Evolutionary conservation across 2,329 filamentous ascomycete species (phyloP).

Genomic region (Microdochium trichocladiopsis): DNA sequence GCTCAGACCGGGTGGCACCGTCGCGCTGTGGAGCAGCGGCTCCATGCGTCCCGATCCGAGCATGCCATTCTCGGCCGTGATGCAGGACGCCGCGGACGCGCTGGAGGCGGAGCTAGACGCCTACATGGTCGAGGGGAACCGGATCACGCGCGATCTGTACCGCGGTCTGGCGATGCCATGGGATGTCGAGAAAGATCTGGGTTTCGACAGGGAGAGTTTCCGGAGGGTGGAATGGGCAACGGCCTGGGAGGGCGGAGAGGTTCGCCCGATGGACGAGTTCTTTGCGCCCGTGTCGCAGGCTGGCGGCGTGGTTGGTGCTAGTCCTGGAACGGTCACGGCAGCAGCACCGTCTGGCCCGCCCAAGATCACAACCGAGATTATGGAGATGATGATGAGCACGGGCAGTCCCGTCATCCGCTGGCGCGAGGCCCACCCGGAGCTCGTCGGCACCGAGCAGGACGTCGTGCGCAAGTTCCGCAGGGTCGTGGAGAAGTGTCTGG

Average conservation of each 20-base stretch:
- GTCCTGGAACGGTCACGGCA: background rate
- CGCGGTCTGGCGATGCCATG: slow-evolving; percentile 39
- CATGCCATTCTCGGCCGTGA: slow-evolving; percentile 18
- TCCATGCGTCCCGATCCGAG: slow-evolving; percentile 24
- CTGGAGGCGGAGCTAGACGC: slow-evolving; percentile 27
- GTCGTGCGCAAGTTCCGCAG: slow-evolving; percentile 16
- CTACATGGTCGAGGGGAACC: slow-evolving; percentile 34
- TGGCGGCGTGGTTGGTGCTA: slow-evolving; percentile 1
- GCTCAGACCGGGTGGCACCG: slow-evolving; percentile 44
- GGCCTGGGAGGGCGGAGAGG: slow-evolving; percentile 2
- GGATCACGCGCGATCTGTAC: slow-evolving; percentile 31
- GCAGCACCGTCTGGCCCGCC: too few relatives aligned
- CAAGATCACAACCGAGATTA: slow-evolving; percentile 18
- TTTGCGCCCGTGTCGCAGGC: too few relatives aligned
- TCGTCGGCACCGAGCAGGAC: slow-evolving; percentile 28
- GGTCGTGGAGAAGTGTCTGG: background rate
- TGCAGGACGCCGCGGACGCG: slow-evolving; percentile 32
- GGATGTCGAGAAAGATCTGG: slow-evolving; percentile 18
- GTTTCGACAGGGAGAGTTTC: slow-evolving; percentile 31
- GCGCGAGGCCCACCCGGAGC: slow-evolving; percentile 34
- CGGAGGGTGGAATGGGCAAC: slow-evolving; percentile 34
- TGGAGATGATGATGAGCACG: slow-evolving; percentile 28
- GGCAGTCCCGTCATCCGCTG: slow-evolving; percentile 33
- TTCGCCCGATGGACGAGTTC: too few relatives aligned
- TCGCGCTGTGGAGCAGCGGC: slow-evolving; percentile 41